Evolutionary conservation across 192 early-diverging fungal genomes (phyloP), one percentile per base, ranked within the genome.

Genomic region (Coemansia sp.): DNA sequence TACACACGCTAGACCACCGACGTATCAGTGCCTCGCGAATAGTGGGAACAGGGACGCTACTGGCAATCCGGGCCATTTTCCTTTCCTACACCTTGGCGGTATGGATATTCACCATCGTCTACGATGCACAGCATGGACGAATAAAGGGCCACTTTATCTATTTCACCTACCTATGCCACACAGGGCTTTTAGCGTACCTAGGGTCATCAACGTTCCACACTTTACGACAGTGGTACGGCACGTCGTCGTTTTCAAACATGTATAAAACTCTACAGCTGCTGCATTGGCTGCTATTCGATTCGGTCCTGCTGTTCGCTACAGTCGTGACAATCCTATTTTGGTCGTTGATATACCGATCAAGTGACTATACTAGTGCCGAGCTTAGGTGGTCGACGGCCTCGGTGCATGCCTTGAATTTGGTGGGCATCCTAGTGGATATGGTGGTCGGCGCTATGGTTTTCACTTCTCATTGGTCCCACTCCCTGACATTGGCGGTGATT

Each of bases 201-300:
- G 67, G 51, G 0, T 60, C 73, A 0, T 71, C 78, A 0, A 36
- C 74, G 16, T 13, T 65, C 21, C 69, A 75, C 42, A 75, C 78
- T 1, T 21, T 60, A 28, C 40, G 58, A 13, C 14, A 46, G 5
- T 72, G 66, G 59, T 63, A 68, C 1, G 18, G 42, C 46, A 5
- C 57, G 16, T 11, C 45, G 10, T 63, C 57, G 16, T 82, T 82
- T 34, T 13, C 28, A 5, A 6, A 11, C 8, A 73, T 82, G 67
- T 64, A 70, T 9, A 56, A 24, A 7, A 59, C 59, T 5, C 45
- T 82, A 11, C 79, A 70, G 67, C 65, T 82, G 16, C 50, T 77
- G 38, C 79, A 82, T 46, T 82, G 79, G 74, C 64, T 82, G 26
- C 39, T 82, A 23, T 82, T 67, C n/a, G 71, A 66, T 21, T 73